phyloP scores from a whole-genome alignment of 2,329 filamentous ascomycete genomes.

The Aspergillus ibericus region DNA sequence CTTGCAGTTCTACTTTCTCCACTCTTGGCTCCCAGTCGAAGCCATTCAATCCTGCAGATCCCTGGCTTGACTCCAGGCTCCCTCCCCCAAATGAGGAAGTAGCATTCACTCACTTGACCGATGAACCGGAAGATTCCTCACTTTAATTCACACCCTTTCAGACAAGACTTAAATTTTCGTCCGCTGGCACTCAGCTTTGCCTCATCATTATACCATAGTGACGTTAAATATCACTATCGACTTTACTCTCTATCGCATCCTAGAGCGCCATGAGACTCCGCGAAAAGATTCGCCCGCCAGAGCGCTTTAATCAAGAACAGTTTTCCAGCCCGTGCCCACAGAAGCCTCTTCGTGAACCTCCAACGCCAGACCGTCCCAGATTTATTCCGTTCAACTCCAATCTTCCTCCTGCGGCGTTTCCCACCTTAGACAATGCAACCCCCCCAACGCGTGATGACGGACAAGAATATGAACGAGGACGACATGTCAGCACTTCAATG shows the following conservation, averaged over 20 bases:
- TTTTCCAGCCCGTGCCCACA: slow-evolving; percentile 15
- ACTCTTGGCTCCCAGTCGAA: not conserved
- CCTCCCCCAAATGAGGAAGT: not conserved
- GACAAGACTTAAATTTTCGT: not conserved
- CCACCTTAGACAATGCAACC: slow-evolving; percentile 33
- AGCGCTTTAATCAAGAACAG: slow-evolving; percentile 30
- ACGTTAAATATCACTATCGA: not conserved
- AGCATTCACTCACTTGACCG: not conserved
- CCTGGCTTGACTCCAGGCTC: too few relatives aligned
- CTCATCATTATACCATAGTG: slow-evolving; percentile 1
- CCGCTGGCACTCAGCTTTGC: not conserved
- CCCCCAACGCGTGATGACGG: not conserved
- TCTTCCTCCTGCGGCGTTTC: slow-evolving; percentile 44
- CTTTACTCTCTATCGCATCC: not conserved
- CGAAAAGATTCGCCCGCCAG: slow-evolving; percentile 30
- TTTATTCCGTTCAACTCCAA: slow-evolving; percentile 40
- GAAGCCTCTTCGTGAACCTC: slow-evolving; percentile 15
- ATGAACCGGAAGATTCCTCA: not conserved
- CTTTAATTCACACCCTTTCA: not conserved
- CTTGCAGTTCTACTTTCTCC: too few relatives aligned
- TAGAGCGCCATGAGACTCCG: slow-evolving; percentile 34
- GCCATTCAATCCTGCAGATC: not conserved
- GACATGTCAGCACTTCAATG: not conserved
- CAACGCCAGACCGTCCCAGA: slow-evolving; percentile 12
- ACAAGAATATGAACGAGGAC: not conserved